Conservation (phyloP, 2,329 filamentous ascomycete species). For the Zasmidium angulare region DNA sequence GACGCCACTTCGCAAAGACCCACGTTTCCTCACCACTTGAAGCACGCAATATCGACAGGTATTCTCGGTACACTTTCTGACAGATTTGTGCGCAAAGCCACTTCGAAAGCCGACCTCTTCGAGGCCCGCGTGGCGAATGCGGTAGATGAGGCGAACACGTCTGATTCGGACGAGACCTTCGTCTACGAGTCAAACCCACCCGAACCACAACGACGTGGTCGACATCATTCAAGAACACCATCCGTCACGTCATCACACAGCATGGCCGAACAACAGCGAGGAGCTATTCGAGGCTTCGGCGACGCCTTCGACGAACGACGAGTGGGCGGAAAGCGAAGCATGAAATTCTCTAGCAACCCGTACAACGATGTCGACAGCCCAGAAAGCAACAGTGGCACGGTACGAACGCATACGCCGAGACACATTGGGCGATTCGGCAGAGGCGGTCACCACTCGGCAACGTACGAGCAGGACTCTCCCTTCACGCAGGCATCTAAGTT, state of each 20-base stretch:
- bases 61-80: conserved; percentile 29
- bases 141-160: conserved; percentile 93
- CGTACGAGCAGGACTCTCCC: conserved; percentile 75
- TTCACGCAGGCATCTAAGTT: conserved; percentile 72
- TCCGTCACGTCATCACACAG: conserved; percentile 81
- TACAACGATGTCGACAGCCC: conserved; percentile 61
- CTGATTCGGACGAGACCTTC: conserved; percentile 97
- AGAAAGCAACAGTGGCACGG: conserved; percentile 42
- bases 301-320: conserved; percentile 63
- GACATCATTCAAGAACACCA: conserved; percentile 90
- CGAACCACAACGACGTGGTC: conserved; percentile 60
- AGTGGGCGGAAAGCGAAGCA: conserved; percentile 78
- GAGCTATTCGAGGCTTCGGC: conserved; percentile 63
- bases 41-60: conserved; percentile 10
- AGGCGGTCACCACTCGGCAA: conserved; percentile 65
- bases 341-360: conserved; percentile 87
- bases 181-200: conserved; percentile 97
- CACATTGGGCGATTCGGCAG: conserved; percentile 79
- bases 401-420: conserved; percentile 66
- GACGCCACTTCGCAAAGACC: neutral
- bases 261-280: conserved; percentile 60
- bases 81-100: conserved; percentile 56
- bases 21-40: neutral
- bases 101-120: conserved; percentile 96
- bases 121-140: conserved; percentile 95